These are phyloP conservation scores for Arthrobotrys conoides DNA, from an alignment of 2,329 filamentous ascomycete genomes.

Conservation along the genomic window DNA sequence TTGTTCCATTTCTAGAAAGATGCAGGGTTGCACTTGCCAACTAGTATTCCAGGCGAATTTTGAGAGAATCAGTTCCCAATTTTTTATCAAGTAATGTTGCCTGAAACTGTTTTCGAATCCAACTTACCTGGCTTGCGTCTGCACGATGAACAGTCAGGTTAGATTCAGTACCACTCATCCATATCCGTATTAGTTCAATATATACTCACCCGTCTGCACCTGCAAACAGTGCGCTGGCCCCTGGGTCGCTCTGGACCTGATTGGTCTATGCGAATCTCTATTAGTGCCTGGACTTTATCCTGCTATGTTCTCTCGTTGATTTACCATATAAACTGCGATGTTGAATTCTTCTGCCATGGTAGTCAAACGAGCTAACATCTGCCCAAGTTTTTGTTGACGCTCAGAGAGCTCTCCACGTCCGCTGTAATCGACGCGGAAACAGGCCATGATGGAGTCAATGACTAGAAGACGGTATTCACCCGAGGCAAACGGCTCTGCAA, in stretches of 20 bases:
- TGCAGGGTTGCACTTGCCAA: slow-evolving; percentile 60
- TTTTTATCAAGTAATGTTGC: neutral
- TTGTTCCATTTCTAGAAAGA: slow-evolving; percentile 6
- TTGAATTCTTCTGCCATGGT: slow-evolving; percentile 80
- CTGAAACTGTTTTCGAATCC: slow-evolving; percentile 7
- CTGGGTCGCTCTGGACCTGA: slow-evolving; percentile 79
- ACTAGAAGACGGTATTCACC: slow-evolving; percentile 77
- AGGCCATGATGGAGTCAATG: slow-evolving; percentile 79
- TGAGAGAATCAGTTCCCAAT: slow-evolving; percentile 5
- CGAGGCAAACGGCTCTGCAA: slow-evolving; percentile 74
- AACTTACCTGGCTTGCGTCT: slow-evolving; percentile 63
- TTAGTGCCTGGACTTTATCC: slow-evolving; percentile 42
- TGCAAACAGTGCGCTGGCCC: slow-evolving; percentile 77
- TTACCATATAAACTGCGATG: slow-evolving; percentile 75
- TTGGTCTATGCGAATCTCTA: slow-evolving; percentile 72
- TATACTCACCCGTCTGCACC: slow-evolving; percentile 73
- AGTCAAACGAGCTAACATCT: slow-evolving; percentile 75
- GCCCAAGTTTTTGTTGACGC: slow-evolving; percentile 77
- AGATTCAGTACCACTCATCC: slow-evolving; percentile 14
- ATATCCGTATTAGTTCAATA: neutral
- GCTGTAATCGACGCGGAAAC: slow-evolving; percentile 77
- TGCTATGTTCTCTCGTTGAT: slow-evolving; percentile 37
- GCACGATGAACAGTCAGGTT: slow-evolving; percentile 36
- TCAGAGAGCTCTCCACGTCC: slow-evolving; percentile 78
- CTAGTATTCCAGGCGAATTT: slow-evolving; percentile 31